Evolutionary conservation across 73 alveolate genomes (phyloP).

Genomic region (Effrenium voratum): DNA sequence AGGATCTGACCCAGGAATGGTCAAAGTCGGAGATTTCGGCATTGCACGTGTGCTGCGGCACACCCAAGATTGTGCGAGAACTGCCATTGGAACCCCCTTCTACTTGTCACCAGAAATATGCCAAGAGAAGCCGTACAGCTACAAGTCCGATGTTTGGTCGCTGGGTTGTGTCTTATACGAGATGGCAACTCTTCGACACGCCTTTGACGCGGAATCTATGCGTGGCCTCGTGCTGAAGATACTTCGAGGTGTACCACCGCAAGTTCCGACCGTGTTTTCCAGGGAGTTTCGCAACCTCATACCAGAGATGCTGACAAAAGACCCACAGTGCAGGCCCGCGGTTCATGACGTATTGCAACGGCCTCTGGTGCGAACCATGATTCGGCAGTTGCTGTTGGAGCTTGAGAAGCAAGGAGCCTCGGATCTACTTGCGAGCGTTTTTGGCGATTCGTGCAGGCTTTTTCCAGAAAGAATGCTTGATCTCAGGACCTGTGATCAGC

Average conservation of each 20-base stretch:
- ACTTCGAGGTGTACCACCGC: slow-evolving; percentile 95
- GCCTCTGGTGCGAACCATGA: slow-evolving; percentile 22
- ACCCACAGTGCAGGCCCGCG: slow-evolving; percentile 54
- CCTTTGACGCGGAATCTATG: slow-evolving; percentile 99
- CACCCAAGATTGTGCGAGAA: slow-evolving; percentile 98
- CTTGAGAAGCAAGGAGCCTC: slow-evolving; percentile 7
- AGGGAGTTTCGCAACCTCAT: slow-evolving; percentile 10
- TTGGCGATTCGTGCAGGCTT: no score
- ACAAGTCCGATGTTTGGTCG: slow-evolving; percentile 99
- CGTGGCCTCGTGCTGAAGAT: slow-evolving; percentile 97
- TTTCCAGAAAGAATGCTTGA: no score
- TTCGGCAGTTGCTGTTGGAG: slow-evolving; percentile 20
- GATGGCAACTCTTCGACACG: slow-evolving; percentile 99
- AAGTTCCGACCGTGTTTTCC: slow-evolving; percentile 44
- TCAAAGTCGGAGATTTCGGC: slow-evolving; percentile 95
- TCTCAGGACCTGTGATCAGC: no score
- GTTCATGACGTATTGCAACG: neutral
- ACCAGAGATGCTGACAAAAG: slow-evolving; percentile 67
- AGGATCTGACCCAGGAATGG: slow-evolving; percentile 94
- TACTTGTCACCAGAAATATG: slow-evolving; percentile 99
- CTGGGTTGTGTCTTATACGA: slow-evolving; percentile 99
- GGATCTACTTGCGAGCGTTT: no score
- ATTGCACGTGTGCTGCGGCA: slow-evolving; percentile 94
- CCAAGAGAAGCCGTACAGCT: slow-evolving; percentile 98
- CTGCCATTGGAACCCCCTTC: slow-evolving; percentile 99